A percentile compares a stretch with the other conserved stretches of the same genome.
These are phyloP conservation scores for Elsinoe necatrix DNA, from an alignment of 2,329 filamentous ascomycete genomes.

Conservation along the genomic window DNA sequence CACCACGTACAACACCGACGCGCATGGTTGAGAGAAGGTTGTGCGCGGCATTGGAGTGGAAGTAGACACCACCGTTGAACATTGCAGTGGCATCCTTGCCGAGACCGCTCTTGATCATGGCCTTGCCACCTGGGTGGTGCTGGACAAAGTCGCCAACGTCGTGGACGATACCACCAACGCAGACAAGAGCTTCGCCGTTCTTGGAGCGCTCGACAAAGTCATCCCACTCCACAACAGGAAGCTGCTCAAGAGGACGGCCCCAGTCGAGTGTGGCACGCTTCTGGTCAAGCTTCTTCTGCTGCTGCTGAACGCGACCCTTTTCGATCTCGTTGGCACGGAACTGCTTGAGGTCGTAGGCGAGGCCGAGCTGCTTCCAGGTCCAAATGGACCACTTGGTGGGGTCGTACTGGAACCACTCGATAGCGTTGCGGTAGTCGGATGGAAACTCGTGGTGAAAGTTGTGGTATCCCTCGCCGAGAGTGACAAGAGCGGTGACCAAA, in stretches of 20 bases:
- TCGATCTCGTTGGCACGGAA: slow-evolving; percentile 90
- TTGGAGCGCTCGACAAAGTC: slow-evolving; percentile 72
- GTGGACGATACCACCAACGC: slow-evolving; percentile 77
- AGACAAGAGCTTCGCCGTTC: slow-evolving; percentile 67
- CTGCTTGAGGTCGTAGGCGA: slow-evolving; percentile 81
- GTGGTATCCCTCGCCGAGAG: slow-evolving; percentile 83
- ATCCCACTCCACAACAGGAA: slow-evolving; percentile 80
- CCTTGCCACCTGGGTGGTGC: slow-evolving; percentile 83
- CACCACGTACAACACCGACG: slow-evolving; percentile 75
- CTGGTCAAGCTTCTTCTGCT: slow-evolving; percentile 88
- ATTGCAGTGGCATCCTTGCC: slow-evolving; percentile 84
- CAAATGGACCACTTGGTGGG: slow-evolving; percentile 87
- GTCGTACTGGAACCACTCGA: slow-evolving; percentile 86
- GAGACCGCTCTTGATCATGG: slow-evolving; percentile 71
- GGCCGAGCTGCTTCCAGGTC: slow-evolving; percentile 72
- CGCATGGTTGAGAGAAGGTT: slow-evolving; percentile 83
- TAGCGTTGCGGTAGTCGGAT: slow-evolving; percentile 85
- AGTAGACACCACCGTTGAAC: slow-evolving; percentile 87
- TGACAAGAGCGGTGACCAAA: slow-evolving; percentile 75
- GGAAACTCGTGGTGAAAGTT: slow-evolving; percentile 96
- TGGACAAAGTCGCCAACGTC: slow-evolving; percentile 78
- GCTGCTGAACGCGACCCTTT: slow-evolving; percentile 80
- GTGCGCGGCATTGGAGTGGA: slow-evolving; percentile 83
- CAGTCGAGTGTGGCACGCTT: slow-evolving; percentile 75
- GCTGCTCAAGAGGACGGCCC: slow-evolving; percentile 75